phyloP scores from a whole-genome alignment of 2,329 filamentous ascomycete species.

The Penicillium decumbens region DNA sequence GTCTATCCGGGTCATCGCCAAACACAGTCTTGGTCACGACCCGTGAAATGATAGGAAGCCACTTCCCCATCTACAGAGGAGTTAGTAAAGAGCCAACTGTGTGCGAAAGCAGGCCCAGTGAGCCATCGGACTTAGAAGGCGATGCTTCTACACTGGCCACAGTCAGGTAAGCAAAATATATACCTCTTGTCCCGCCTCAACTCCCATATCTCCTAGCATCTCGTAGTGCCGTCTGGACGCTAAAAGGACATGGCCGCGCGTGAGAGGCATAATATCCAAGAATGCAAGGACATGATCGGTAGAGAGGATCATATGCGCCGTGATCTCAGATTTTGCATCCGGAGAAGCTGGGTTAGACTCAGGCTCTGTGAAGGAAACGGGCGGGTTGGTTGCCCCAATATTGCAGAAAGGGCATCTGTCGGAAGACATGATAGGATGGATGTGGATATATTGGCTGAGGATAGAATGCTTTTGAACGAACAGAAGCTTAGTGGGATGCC shows the following conservation, averaged over 20 bases:
- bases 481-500: not conserved
- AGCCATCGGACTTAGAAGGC: not conserved
- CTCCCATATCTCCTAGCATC: conserved; percentile 68
- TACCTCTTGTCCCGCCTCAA: conserved; percentile 62
- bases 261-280: conserved; percentile 87
- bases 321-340: conserved; percentile 10
- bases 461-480: not conserved
- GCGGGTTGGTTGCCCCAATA: conserved; percentile 51
- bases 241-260: conserved; percentile 75
- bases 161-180: conserved; percentile 22
- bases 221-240: conserved; percentile 71
- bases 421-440: conserved; percentile 11
- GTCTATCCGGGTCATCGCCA: conserved; percentile 43
- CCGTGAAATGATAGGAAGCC: conserved; percentile 55
- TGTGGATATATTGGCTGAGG: not conserved
- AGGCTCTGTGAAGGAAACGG: conserved; percentile 26
- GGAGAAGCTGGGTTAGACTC: conserved; percentile 22
- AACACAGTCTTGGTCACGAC: conserved; percentile 68
- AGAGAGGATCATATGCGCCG: conserved; percentile 63
- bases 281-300: conserved; percentile 77
- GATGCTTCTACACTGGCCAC: not conserved
- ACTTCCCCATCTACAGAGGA: conserved; percentile 40
- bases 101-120: not conserved
- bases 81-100: not conserved
- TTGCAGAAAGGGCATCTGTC: conserved; percentile 55